phyloP scores from a whole-genome alignment of 1,284 basidiomycete genomes.

The Ustilago sp. region DNA sequence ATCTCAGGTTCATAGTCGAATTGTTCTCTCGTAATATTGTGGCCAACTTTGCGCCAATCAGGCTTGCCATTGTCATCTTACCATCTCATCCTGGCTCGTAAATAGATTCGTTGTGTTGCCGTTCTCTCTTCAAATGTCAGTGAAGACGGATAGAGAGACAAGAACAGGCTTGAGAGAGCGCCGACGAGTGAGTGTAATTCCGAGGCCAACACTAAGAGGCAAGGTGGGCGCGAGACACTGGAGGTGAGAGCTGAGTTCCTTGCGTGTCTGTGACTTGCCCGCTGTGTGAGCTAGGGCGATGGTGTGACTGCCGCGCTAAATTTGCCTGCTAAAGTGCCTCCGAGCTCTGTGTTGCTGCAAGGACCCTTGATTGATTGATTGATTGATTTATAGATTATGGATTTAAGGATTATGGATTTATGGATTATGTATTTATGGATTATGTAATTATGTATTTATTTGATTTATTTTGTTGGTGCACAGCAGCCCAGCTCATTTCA shows the following conservation, averaged over 20 bases:
- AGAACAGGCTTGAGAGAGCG: conserved; percentile 9
- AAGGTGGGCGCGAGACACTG: too few species aligned
- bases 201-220: too few species aligned
- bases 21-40: conserved; percentile 16
- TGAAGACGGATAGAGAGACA: neutral
- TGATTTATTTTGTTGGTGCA: neutral
- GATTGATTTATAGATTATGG: too few species aligned
- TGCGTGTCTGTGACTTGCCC: too few species aligned
- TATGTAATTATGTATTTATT: neutral
- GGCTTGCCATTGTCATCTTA: conserved; percentile 16
- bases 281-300: neutral
- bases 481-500: neutral
- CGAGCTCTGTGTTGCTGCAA: conserved; percentile 14
- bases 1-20: neutral
- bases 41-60: neutral
- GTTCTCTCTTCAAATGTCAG: neutral
- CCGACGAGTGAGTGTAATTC: neutral
- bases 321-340: conserved; percentile 5
- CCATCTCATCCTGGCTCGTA: conserved; percentile 1
- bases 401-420: too few species aligned
- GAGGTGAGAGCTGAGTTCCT: too few species aligned
- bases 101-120: conserved; percentile 12
- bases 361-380: conserved; percentile 14
- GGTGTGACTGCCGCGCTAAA: conserved; percentile 4
- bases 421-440: too few species aligned